Percentiles rank a stretch among this genome's conserved stretches.
phyloP scores from a whole-genome alignment of 1,284 basidiomycete species.

The Ustilago bromivora region DNA sequence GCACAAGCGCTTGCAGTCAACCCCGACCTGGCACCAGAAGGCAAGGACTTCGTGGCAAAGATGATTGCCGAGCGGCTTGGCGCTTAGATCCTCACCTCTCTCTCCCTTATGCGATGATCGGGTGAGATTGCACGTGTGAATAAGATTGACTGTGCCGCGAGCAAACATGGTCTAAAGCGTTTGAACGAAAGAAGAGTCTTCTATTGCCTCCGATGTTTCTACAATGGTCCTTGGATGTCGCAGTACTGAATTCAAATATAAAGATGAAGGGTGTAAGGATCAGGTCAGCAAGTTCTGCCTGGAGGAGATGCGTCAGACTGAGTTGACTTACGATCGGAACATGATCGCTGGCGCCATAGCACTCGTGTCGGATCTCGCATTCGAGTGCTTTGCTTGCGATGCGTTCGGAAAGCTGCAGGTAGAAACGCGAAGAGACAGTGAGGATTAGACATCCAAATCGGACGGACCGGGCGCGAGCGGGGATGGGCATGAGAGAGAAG shows the following conservation, averaged over 20 bases:
- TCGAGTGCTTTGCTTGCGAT: conserved; percentile 76
- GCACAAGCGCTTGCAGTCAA: conserved; percentile 39
- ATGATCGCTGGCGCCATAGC: conserved; percentile 86
- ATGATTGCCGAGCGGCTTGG: conserved; percentile 30
- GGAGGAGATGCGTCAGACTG: background rate
- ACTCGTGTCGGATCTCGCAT: conserved; percentile 84
- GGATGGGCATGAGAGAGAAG: background rate
- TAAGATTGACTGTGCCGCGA: background rate
- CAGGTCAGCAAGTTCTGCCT: background rate
- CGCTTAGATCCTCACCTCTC: background rate
- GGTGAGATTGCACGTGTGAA: too few species aligned
- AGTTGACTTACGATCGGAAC: conserved; percentile 74
- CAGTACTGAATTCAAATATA: conserved; percentile 23
- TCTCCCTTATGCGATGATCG: too few species aligned
- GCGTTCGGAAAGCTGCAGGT: conserved; percentile 71
- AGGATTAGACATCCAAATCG: too few species aligned
- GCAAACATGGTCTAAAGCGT: background rate
- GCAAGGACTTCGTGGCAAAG: conserved; percentile 31
- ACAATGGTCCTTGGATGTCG: conserved; percentile 46
- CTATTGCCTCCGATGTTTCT: conserved; percentile 8
- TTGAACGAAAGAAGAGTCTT: background rate
- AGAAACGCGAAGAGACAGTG: background rate
- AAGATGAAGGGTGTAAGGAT: background rate
- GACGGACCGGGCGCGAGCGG: too few species aligned
- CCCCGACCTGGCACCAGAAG: conserved; percentile 30